These are phyloP conservation scores for Colletotrichum orchidophilum DNA, from an alignment of 2,329 filamentous ascomycete genomes.

Conservation along the genomic window DNA sequence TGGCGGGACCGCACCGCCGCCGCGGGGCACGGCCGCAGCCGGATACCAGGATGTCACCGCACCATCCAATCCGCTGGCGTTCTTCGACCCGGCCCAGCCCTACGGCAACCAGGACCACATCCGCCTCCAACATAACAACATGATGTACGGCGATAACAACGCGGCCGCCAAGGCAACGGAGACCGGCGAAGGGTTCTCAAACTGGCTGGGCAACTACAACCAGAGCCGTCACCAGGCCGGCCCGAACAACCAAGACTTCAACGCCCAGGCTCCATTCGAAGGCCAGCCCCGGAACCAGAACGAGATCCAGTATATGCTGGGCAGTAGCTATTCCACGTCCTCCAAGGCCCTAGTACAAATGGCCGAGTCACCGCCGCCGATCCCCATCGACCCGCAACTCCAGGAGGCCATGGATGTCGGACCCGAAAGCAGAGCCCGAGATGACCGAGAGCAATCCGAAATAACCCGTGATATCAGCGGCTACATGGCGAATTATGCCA, in stretches of 20 bases:
- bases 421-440: not conserved
- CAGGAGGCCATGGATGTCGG: not conserved
- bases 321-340: not conserved
- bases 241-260: not conserved
- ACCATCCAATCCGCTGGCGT: not conserved
- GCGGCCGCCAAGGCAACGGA: slow-evolving; percentile 1
- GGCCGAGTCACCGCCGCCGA: not conserved
- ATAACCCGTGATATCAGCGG: not conserved
- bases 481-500: not conserved
- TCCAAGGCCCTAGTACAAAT: not conserved
- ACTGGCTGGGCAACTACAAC: slow-evolving; percentile 4
- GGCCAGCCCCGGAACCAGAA: not conserved
- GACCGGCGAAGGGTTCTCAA: slow-evolving; percentile 1
- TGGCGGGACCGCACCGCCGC: no score
- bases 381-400: not conserved
- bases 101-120: not conserved
- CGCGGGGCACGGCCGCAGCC: not conserved
- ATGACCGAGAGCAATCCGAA: not conserved
- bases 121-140: not conserved
- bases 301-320: slow-evolving; percentile 13
- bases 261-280: slow-evolving; percentile 3
- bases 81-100: not conserved
- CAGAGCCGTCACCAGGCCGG: not conserved
- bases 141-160: slow-evolving; percentile 11
- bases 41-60: not conserved